These are phyloP conservation scores for Mortierella sp. DNA, from an alignment of 371 early-diverging fungal genomes.

Conservation along the genomic window DNA sequence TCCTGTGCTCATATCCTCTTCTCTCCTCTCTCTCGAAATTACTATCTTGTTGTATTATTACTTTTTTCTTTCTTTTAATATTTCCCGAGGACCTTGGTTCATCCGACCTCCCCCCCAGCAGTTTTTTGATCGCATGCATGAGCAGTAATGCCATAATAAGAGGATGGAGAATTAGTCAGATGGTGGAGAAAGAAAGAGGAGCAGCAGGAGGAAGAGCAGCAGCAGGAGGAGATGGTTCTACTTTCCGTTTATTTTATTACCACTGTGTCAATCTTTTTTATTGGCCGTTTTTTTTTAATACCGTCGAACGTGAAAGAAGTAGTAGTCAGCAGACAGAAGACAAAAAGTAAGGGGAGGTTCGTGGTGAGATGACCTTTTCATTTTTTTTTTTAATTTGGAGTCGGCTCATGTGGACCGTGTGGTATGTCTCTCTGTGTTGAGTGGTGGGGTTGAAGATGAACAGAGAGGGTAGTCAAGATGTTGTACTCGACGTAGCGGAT, in stretches of 20 bases:
- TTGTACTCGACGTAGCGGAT: neutral
- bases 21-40: slow-evolving; percentile 20
- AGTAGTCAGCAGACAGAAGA: slow-evolving; percentile 1
- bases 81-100: slow-evolving; percentile 9
- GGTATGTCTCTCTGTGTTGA: neutral
- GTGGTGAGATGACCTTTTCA: neutral
- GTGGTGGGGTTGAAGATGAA: neutral
- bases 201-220: neutral
- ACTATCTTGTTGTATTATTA: neutral
- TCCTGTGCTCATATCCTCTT: neutral
- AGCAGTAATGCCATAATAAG: slow-evolving; percentile 6
- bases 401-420: slow-evolving; percentile 1
- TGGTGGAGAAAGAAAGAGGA: neutral
- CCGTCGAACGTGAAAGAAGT: neutral
- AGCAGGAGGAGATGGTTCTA: neutral
- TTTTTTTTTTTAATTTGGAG: too few relatives aligned
- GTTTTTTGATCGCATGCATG: slow-evolving; percentile 7
- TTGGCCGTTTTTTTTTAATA: slow-evolving; percentile 2
- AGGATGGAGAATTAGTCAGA: slow-evolving; percentile 5
- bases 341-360: neutral
- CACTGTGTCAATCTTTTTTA: neutral
- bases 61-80: neutral
- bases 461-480: neutral
- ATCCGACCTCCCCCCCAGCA: neutral
- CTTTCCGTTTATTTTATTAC: neutral